phyloP scores from a whole-genome alignment of 768 basidiomycete species.

The Boletus eberwhitei region DNA sequence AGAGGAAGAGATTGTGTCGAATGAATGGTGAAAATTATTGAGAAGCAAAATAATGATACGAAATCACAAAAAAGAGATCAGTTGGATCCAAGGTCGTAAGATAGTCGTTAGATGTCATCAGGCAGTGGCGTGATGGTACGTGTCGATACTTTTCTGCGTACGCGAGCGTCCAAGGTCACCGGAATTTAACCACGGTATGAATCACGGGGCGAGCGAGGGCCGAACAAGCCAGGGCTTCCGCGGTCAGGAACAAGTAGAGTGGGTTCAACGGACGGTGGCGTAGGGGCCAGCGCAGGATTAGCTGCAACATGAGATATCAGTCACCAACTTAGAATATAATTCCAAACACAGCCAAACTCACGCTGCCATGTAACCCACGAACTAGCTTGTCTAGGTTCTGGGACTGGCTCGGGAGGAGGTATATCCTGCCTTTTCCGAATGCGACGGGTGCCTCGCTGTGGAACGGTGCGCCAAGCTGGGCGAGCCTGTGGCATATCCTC shows the following conservation, averaged over 20 bases:
- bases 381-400: constrained; percentile 41
- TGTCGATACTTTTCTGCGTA: neutral
- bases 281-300: constrained; percentile 52
- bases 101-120: constrained; percentile 21
- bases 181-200: constrained; percentile 25
- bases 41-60: constrained; percentile 28
- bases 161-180: neutral
- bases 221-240: constrained; percentile 68
- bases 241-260: constrained; percentile 58
- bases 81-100: constrained; percentile 12
- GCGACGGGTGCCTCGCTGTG: constrained; percentile 34
- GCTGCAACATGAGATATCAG: constrained; percentile 39
- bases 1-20: neutral
- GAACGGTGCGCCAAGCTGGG: constrained; percentile 64
- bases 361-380: constrained; percentile 71
- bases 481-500: constrained; percentile 43
- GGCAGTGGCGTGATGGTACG: neutral
- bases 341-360: constrained; percentile 36
- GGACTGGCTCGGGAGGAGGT: constrained; percentile 32
- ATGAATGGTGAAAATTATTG: neutral
- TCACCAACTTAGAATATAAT: constrained; percentile 1
- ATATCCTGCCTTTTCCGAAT: constrained; percentile 43
- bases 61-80: constrained; percentile 3
- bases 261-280: constrained; percentile 58
- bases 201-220: constrained; percentile 63